Conservation (phyloP, 345 rosid genomes). For the Lumnitzera racemosa region DNA sequence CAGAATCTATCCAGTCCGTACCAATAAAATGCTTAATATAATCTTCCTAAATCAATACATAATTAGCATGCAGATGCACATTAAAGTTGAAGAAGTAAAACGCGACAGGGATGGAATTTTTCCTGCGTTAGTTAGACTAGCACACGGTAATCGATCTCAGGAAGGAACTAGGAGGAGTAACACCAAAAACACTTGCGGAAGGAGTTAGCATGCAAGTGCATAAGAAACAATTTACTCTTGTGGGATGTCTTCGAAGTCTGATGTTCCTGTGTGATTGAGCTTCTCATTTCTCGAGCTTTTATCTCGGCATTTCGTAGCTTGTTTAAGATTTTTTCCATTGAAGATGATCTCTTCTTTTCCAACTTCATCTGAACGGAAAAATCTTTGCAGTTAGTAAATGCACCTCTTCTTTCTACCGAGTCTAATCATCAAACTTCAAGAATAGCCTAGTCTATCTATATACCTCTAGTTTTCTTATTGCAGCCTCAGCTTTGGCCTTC, state of each 20-base stretch:
- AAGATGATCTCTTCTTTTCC: slow-evolving; percentile 81
- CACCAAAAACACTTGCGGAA: slow-evolving; percentile 6
- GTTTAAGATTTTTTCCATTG: slow-evolving; percentile 73
- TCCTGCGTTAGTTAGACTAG: no score
- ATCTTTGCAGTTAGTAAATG: no score
- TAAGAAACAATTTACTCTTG: not conserved
- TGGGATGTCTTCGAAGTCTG: slow-evolving; percentile 4
- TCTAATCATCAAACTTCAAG: not conserved
- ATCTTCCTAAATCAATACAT: no score
- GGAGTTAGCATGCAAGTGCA: slow-evolving; percentile 1
- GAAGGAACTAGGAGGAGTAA: not conserved
- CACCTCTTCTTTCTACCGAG: not conserved
- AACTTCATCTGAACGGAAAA: slow-evolving; percentile 52
- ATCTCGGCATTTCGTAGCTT: slow-evolving; percentile 57
- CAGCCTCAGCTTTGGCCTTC: slow-evolving; percentile 97
- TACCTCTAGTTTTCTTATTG: slow-evolving; percentile 87
- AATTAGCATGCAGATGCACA: no score
- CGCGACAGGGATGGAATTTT: no score
- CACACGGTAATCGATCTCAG: no score
- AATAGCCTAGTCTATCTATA: not conserved
- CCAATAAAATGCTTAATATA: no score
- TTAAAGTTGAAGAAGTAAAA: no score
- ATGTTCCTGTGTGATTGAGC: slow-evolving; percentile 19
- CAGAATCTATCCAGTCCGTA: no score
- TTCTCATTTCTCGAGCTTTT: slow-evolving; percentile 77